Evolutionary conservation across 495 filamentous ascomycete species (phyloP), one percentile per base, ranked within the genome.

Genomic region (Cladorrhinum samala): DNA sequence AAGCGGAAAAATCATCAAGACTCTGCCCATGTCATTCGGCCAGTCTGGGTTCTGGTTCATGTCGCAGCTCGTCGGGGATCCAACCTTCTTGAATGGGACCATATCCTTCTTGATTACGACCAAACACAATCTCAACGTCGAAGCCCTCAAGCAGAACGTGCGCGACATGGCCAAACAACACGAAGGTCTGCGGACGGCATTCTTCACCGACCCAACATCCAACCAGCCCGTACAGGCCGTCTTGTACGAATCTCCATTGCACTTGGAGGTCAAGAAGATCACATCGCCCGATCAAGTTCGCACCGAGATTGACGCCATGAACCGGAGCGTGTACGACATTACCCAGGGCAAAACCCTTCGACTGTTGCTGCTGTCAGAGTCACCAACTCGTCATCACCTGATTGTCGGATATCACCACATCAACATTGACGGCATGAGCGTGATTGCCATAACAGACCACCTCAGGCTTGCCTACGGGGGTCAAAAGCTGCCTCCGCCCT

Each of bases 21-120:
- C 25, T 7, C 48, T 55, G 6, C 44, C 43, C 36, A 71, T 73
- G 57, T 71, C 70, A 2, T 67, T 57, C 37, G 67, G 61, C 7
- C 72, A 75, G 43, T 73, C 72, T 0, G 61, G 72, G 0, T 72
- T 74, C 49, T 74, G 72, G 72, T 73, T 73, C 43, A 40, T 72
- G 8, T 48, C 37, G 0, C 55, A 52, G 2, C 52, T 67, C 1
- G 40, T 75, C 4, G 52, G 69, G 20, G 66, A 77, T 53, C 61
- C 53, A 20, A 68, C 69, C 0, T 67, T 68, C 2, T 68, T 66
- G 27, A 78, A 77, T 25, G 51, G 48, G 1, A 44, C 40, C 0
- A 54, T 63, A 9, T 37, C 46, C 14, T 55, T 44, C 38, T 19
- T 55, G 21, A 55, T 55, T 19, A 55, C 53, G 19, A 45, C 45